A percentile compares a stretch with the other conserved stretches of the same genome.
phyloP scores from a whole-genome alignment of 495 filamentous ascomycete genomes.

The Aspergillus cristatus region DNA sequence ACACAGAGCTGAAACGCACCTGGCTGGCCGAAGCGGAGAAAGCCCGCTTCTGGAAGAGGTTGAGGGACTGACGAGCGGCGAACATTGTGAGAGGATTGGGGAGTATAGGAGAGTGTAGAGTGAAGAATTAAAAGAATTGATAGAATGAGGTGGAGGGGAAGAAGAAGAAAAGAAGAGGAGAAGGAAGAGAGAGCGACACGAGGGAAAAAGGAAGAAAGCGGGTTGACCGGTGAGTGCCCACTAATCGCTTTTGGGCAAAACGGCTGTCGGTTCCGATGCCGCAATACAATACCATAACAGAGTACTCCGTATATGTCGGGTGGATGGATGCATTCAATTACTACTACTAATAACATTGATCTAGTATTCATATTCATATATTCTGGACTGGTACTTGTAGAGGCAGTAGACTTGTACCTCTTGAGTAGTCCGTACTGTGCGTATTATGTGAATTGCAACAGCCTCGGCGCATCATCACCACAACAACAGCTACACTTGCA shows the following conservation, averaged over 20 bases:
- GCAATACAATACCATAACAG: constrained; percentile 5
- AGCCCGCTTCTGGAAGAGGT: constrained; percentile 70
- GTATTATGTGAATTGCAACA: no score
- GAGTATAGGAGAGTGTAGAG: no score
- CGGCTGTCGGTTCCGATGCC: neutral
- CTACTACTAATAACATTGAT: no score
- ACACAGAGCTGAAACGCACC: constrained; percentile 38
- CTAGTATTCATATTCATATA: no score
- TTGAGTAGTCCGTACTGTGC: no score
- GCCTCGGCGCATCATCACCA: no score
- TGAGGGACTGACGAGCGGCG: constrained; percentile 60
- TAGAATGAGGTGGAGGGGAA: constrained; percentile 4
- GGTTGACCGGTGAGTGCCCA: constrained; percentile 11
- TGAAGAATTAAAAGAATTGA: constrained; percentile 9
- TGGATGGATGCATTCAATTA: no score
- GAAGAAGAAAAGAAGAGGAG: constrained; percentile 4
- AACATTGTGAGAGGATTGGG: constrained; percentile 55
- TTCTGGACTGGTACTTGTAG: no score
- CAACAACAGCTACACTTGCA: no score
- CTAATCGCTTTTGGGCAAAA: neutral
- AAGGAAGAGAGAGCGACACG: constrained; percentile 1
- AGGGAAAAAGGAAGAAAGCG: constrained; percentile 6
- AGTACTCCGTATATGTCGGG: constrained; percentile 1
- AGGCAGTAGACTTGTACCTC: no score
- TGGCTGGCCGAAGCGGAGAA: constrained; percentile 89